Evolutionary conservation across 805 yeast species (phyloP).

Genomic region (Naumovozyma castellii): DNA sequence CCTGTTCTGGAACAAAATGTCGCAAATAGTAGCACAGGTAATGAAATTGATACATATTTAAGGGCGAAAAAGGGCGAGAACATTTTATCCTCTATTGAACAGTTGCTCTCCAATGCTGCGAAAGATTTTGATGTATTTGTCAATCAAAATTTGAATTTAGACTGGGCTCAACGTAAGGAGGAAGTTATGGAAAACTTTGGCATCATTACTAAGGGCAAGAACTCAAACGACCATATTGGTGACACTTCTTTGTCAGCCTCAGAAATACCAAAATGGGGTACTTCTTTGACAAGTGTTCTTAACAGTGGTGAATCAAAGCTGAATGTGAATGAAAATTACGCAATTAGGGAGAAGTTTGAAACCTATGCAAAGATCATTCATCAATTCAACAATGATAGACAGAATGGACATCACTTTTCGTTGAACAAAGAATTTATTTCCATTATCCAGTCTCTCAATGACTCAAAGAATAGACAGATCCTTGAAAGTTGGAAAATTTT

Average conservation of each 20-base stretch:
- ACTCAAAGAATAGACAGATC: conserved; percentile 59
- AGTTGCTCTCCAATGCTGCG: conserved; percentile 61
- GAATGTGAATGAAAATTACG: conserved; percentile 36
- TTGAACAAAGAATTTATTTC: conserved; percentile 52
- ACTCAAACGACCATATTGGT: conserved; percentile 1
- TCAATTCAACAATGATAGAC: conserved; percentile 61
- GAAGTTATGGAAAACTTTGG: conserved; percentile 69
- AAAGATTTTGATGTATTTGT: conserved; percentile 75
- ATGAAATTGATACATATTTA: conserved; percentile 56
- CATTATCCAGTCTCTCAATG: conserved; percentile 43
- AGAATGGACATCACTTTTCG: conserved; percentile 41
- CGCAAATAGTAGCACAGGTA: conserved; percentile 41
- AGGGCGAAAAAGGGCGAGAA: conserved; percentile 71
- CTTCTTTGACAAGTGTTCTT: conserved; percentile 13
- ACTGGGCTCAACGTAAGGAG: conserved; percentile 75
- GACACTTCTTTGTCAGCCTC: conserved; percentile 4
- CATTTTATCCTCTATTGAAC: conserved; percentile 74
- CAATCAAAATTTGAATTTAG: conserved; percentile 60
- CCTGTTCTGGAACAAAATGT: conserved; percentile 55
- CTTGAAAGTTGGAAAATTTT: conserved; percentile 68
- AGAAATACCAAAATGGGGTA: conserved; percentile 19
- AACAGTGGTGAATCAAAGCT: conserved; percentile 28
- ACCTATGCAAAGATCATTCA: conserved; percentile 63
- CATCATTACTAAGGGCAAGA: conserved; percentile 32
- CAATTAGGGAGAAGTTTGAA: conserved; percentile 51